phyloP scores from a whole-genome alignment of 2,329 filamentous ascomycete species.

The Aspergillus flavus region DNA sequence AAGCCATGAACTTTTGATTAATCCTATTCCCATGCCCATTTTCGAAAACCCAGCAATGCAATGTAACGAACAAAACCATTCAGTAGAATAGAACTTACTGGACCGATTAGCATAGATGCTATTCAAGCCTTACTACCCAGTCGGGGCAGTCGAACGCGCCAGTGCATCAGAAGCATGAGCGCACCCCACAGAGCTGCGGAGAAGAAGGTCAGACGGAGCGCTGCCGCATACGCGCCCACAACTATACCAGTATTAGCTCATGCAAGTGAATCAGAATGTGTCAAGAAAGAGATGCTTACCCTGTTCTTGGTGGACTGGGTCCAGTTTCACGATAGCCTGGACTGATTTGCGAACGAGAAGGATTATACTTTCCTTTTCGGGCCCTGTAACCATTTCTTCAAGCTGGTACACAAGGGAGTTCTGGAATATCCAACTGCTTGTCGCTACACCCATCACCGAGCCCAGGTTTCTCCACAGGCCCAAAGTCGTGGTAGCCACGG shows the following conservation, averaged over 20 bases:
- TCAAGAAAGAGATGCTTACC: slow-evolving; percentile 36
- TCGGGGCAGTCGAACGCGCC: slow-evolving; percentile 37
- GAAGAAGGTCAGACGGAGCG: slow-evolving; percentile 42
- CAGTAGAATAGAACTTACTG: neutral
- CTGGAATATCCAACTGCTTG: slow-evolving; percentile 72
- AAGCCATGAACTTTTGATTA: slow-evolving; percentile 1
- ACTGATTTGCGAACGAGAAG: slow-evolving; percentile 54
- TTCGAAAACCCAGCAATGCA: neutral
- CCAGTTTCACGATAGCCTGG: slow-evolving; percentile 49
- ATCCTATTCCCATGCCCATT: neutral
- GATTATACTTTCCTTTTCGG: slow-evolving; percentile 58
- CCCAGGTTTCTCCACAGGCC: slow-evolving; percentile 73
- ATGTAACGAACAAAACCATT: neutral
- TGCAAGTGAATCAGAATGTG: neutral
- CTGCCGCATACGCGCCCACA: slow-evolving; percentile 38
- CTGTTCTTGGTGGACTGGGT: slow-evolving; percentile 49
- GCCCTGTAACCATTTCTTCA: slow-evolving; percentile 59
- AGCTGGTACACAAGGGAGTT: slow-evolving; percentile 68
- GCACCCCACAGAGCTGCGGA: slow-evolving; percentile 40
- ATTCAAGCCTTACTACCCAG: slow-evolving; percentile 29
- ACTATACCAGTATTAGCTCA: slow-evolving; percentile 32
- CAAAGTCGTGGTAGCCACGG: slow-evolving; percentile 70
- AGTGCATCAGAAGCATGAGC: slow-evolving; percentile 37
- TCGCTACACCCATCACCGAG: slow-evolving; percentile 71
- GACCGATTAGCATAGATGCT: neutral